Conservation (phyloP, 2,329 filamentous ascomycete species). For the Stagonosporopsis chrysanthemi region DNA sequence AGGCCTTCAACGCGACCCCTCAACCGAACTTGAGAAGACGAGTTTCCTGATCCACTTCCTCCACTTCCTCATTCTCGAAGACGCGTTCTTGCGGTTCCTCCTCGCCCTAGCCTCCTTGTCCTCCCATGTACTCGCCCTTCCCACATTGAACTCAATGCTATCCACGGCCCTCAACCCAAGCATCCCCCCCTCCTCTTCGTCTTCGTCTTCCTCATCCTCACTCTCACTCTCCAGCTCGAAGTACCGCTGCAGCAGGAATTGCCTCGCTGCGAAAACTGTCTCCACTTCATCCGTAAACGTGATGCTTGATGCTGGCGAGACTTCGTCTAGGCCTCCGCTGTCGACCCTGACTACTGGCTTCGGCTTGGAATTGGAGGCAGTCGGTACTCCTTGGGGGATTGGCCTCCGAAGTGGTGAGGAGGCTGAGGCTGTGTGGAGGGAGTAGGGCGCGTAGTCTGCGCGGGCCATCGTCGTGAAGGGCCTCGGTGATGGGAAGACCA, state of each 20-base stretch:
- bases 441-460: conserved; percentile 6
- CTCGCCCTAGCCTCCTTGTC: background rate
- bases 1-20: background rate
- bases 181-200: background rate
- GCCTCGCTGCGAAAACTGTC: background rate
- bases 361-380: background rate
- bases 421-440: conserved; percentile 3
- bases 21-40: background rate
- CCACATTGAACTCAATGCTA: conserved; percentile 10
- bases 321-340: conserved; percentile 6
- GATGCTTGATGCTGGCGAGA: conserved; percentile 4
- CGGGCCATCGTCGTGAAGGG: conserved; percentile 9
- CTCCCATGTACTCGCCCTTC: conserved; percentile 2
- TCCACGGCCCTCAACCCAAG: conserved; percentile 2
- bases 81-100: background rate
- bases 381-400: background rate
- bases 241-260: background rate
- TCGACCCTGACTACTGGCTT: conserved; percentile 1
- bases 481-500: background rate
- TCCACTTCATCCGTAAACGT: conserved; percentile 11
- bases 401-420: background rate
- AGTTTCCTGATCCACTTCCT: conserved; percentile 1
- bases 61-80: background rate
- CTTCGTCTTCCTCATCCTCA: background rate
- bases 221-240: background rate